phyloP scores from a whole-genome alignment of 1,139 yeast species.

The Magnusiomyces ingens region DNA sequence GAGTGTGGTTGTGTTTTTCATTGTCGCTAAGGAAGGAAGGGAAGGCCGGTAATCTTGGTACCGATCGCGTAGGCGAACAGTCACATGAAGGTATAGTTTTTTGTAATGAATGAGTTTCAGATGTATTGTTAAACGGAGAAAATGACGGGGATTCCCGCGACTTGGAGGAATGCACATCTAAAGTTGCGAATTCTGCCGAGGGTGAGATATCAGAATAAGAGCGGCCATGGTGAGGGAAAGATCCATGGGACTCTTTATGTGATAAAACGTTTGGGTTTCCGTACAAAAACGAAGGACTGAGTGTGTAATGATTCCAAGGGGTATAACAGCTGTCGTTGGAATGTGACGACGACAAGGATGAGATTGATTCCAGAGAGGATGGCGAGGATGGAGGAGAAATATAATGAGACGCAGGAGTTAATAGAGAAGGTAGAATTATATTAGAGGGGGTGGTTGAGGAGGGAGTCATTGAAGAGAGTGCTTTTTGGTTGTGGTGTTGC shows the following conservation, averaged over 20 bases:
- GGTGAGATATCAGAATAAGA: too few species aligned
- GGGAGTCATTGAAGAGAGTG: too few species aligned
- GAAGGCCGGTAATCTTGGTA: not conserved
- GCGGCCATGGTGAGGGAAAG: too few species aligned
- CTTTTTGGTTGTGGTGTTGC: too few species aligned
- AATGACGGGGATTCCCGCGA: too few species aligned
- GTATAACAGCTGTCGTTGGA: not conserved
- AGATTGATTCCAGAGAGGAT: not conserved
- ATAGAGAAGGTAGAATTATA: not conserved
- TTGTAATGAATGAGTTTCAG: not conserved
- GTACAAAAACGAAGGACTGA: too few species aligned
- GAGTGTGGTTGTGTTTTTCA: too few species aligned
- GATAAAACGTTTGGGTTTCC: too few species aligned
- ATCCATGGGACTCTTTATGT: too few species aligned
- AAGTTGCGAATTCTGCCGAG: too few species aligned
- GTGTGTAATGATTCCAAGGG: not conserved
- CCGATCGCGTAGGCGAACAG: not conserved
- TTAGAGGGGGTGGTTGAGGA: constrained; percentile 6
- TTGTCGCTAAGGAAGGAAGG: too few species aligned
- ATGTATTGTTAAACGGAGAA: too few species aligned
- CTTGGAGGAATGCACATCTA: not conserved
- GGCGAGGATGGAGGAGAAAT: constrained; percentile 6
- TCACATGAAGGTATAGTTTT: not conserved
- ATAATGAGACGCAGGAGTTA: not conserved
- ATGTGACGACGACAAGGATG: not conserved